Evolutionary conservation across 768 basidiomycete species (phyloP).

Genomic region (Leccinum olivaceopallidum): DNA sequence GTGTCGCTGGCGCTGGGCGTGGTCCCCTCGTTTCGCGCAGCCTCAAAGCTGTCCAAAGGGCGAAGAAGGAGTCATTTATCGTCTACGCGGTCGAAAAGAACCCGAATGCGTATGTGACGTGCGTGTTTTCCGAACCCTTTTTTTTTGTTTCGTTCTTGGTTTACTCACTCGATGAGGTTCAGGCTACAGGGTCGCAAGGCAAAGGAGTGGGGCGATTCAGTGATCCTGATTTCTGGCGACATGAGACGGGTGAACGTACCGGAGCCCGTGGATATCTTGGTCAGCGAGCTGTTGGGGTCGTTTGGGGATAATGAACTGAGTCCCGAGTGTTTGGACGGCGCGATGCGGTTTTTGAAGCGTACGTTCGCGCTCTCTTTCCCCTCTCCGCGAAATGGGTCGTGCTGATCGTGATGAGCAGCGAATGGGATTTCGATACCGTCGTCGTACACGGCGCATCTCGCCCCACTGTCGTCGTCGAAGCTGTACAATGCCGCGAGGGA

Average conservation of each 20-base stretch:
- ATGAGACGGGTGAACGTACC: constrained; percentile 86
- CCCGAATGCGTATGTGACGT: constrained; percentile 94
- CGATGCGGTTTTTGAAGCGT: constrained; percentile 92
- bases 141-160: not conserved
- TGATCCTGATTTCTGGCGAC: constrained; percentile 88
- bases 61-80: constrained; percentile 62
- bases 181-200: constrained; percentile 85
- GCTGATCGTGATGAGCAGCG: constrained; percentile 46
- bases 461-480: constrained; percentile 93
- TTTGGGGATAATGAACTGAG: constrained; percentile 99
- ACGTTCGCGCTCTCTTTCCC: constrained; percentile 7
- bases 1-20: constrained; percentile 92
- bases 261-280: constrained; percentile 87
- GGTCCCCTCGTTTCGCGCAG: constrained; percentile 90
- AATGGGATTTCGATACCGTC: constrained; percentile 95
- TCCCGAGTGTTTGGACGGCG: constrained; percentile 97
- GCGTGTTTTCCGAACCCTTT: constrained; percentile 34
- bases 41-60: constrained; percentile 70
- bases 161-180: constrained; percentile 16
- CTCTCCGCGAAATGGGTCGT: constrained; percentile 1
- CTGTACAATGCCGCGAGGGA: constrained; percentile 81
- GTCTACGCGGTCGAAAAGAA: constrained; percentile 93
- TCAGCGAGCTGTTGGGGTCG: constrained; percentile 94
- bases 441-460: constrained; percentile 93
- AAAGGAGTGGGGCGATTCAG: constrained; percentile 79